Evolutionary conservation across 805 yeast genomes (phyloP), one percentile per base, ranked within the genome.

Genomic region (Yamadazyma paraphyllophila): DNA sequence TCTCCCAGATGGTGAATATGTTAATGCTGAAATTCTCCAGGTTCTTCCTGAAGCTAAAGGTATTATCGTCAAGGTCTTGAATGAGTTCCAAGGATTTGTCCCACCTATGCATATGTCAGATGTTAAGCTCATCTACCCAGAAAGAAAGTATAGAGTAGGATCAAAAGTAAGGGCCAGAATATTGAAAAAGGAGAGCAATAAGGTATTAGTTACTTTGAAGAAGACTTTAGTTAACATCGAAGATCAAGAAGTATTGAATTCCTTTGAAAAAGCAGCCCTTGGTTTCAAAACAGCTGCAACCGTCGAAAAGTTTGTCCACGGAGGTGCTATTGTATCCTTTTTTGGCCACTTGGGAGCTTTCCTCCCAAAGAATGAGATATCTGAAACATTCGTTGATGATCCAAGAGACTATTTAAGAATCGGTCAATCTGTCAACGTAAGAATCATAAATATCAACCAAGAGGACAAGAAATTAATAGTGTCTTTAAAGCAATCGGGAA

Each of bases 101-200:
- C 84, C 88, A 11, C 72, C 81, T 24, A 59, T 69, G 20, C 96
- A 92, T 57, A 78, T 94, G 64, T 83, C 96, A 54, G 99, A 94
- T 63, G 76, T 86, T 47, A 84, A 82, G 60, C 73, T 92, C 51
- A 80, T 81, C 2, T 85, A 92, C 59, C 99, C 99, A 5, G 98
- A 94, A 66, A 80, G 94, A 71, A 88, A 89, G 58, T 92, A 84
- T 74, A 88, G 87, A 65, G 81, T 83, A 36, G 98, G 97, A 9
- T 71, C 85, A 36, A 85, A 83, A 54, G 88, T 88, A 26, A 85
- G 77, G 56, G 94, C 84, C 50, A 80, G 96, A 67, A 77, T 89
- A 10, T 64, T 88, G 53, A 73, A 66, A 43, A 74, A 78, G 16
- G 67, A 75, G 36, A 77, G 74, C 27, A 59, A 67, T 27, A 78